Base-by-base conservation (phyloP, 73 alveolate genomes). In the Blepharisma japonicum region DNA sequence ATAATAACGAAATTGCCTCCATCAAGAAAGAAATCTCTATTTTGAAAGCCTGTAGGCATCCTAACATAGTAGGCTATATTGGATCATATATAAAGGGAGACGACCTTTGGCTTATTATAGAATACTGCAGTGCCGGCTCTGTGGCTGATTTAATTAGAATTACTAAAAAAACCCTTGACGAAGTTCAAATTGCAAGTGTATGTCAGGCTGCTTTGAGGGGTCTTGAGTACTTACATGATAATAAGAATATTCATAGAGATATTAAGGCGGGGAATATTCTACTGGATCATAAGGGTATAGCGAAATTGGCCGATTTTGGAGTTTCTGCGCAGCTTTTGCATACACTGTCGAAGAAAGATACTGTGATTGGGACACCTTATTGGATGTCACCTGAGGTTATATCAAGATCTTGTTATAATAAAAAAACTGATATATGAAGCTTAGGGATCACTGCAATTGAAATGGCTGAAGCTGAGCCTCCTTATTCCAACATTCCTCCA, bases 321-420 rank as follows among this genome's bases (percentile, higher is more conserved):
- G 99, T 96, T 1, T 81, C 95, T 74, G 99, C 99, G 6, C 92
- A 94, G 71, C 79, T 94, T 7, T 87, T 83, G 21, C 83, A 94
- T 70, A 91, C 98, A 51, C 88, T 85, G 78, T 85, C 94, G 7
- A 96, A 96, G 70, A 94, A 90, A 71, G 85, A 92, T 67, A 91
- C 98, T 5, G 82, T 89, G 61, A 91, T 93, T 21, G 99, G 99
- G 11, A 94, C 98, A 0, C 99, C 99, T 25, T 94, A 87, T 79
- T 96, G 99, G 99, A 96, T 94, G 99, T 84, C 97, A 18, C 99
- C 99, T 7, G 99, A 96, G 71, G 97, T 96, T n/a, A 79, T 91
- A 11, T 67, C 86, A 49, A 91, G 79, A 77, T 61, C 51, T 61
- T 32, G 11, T 14, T 61, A 96, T 81, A 95, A 93, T 87, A 87